phyloP scores from a whole-genome alignment of 768 basidiomycete species.

The Mycena alexandri region DNA sequence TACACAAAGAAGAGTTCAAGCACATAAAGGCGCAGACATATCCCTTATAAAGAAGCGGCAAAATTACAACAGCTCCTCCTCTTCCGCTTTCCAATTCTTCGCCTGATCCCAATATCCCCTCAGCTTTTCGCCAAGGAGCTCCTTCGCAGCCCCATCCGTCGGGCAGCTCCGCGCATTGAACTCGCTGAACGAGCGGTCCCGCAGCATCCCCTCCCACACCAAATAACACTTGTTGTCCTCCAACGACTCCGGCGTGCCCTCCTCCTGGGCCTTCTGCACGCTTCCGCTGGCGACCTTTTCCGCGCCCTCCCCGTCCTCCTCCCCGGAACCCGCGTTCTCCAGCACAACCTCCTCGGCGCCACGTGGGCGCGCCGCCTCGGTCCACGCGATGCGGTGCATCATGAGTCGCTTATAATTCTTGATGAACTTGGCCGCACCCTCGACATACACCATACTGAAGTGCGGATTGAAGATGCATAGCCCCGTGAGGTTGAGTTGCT shows the following conservation, averaged over 20 bases:
- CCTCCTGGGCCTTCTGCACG: slow-evolving; percentile 44
- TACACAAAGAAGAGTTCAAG: no score
- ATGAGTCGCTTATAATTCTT: slow-evolving; percentile 91
- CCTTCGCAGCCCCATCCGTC: slow-evolving; percentile 88
- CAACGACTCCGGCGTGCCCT: slow-evolving; percentile 61
- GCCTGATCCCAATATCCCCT: slow-evolving; percentile 96
- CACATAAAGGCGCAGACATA: no score
- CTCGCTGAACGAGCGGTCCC: slow-evolving; percentile 82
- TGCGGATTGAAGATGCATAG: slow-evolving; percentile 91
- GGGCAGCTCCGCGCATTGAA: slow-evolving; percentile 89
- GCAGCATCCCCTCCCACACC: slow-evolving; percentile 92
- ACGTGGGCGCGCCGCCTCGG: slow-evolving; percentile 86
- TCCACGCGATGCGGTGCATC: slow-evolving; percentile 92
- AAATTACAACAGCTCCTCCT: slow-evolving; percentile 71
- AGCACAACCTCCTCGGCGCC: slow-evolving; percentile 80
- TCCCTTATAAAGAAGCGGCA: no score
- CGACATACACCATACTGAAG: slow-evolving; percentile 94
- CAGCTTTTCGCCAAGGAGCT: slow-evolving; percentile 85
- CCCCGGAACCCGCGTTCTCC: slow-evolving; percentile 61
- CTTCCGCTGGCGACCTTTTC: slow-evolving; percentile 45
- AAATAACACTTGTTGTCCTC: slow-evolving; percentile 91
- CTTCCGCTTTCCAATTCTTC: slow-evolving; percentile 89
- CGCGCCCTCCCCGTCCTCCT: slow-evolving; percentile 45
- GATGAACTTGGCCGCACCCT: slow-evolving; percentile 89
- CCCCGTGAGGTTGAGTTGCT: slow-evolving; percentile 89